phyloP scores from a whole-genome alignment of 306 rosid species.

The Prunus salicina region DNA sequence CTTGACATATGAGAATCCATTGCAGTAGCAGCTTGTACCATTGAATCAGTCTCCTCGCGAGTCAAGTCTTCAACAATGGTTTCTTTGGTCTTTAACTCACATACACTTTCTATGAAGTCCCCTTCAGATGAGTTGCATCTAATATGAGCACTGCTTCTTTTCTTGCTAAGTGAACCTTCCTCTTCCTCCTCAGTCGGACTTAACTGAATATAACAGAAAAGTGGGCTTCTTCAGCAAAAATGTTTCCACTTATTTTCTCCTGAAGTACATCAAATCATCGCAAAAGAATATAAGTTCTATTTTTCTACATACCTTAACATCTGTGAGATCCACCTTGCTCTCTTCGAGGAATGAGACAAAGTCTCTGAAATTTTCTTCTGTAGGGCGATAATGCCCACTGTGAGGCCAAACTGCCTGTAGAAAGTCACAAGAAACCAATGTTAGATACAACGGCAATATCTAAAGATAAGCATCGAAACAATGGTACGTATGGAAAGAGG shows the following conservation, averaged over 20 bases:
- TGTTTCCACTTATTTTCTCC: conserved; percentile 5
- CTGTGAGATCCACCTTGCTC: conserved; percentile 71
- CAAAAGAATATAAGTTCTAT: conserved; percentile 2
- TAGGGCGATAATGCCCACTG: conserved; percentile 94
- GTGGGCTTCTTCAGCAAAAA: conserved; percentile 26
- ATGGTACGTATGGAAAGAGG: background rate
- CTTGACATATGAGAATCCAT: conserved; percentile 29
- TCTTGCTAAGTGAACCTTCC: conserved; percentile 28
- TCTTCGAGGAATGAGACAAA: conserved; percentile 79
- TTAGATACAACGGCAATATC: conserved; percentile 1
- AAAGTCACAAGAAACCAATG: conserved; percentile 29
- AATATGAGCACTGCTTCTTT: conserved; percentile 51
- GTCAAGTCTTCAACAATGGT: conserved; percentile 25
- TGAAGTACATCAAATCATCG: background rate
- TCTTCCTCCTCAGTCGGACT: conserved; percentile 61
- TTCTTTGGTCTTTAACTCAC: conserved; percentile 43
- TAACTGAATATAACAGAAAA: conserved; percentile 52
- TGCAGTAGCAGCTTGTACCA: conserved; percentile 33
- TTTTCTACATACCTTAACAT: conserved; percentile 65
- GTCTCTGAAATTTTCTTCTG: conserved; percentile 81
- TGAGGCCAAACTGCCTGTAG: conserved; percentile 98
- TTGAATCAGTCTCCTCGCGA: conserved; percentile 28
- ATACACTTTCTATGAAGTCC: conserved; percentile 45
- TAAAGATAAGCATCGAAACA: conserved; percentile 3
- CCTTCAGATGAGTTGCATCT: conserved; percentile 83